phyloP scores from a whole-genome alignment of 192 early-diverging fungal genomes.

The Cladochytrium replicatum region DNA sequence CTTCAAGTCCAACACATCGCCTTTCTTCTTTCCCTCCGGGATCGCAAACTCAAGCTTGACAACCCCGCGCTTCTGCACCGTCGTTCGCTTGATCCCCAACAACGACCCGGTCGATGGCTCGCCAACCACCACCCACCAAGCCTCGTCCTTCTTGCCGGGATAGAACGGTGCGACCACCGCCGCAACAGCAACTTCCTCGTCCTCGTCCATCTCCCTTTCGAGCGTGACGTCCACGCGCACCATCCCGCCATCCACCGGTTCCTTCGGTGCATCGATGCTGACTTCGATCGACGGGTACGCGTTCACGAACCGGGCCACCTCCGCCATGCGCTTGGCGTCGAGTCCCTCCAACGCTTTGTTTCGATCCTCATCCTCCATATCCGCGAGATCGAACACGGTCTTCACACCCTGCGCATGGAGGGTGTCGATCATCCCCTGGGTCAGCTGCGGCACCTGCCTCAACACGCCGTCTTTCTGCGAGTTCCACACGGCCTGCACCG shows the following conservation, averaged over 20 bases:
- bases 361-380: constrained; percentile 83
- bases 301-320: constrained; percentile 82
- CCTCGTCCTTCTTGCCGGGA: constrained; percentile 80
- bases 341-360: constrained; percentile 48
- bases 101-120: constrained; percentile 67
- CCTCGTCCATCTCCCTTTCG: constrained; percentile 78
- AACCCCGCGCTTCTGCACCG: constrained; percentile 45
- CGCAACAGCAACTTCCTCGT: constrained; percentile 55
- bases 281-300: constrained; percentile 90
- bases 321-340: constrained; percentile 51
- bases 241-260: constrained; percentile 50
- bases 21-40: constrained; percentile 48
- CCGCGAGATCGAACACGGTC: constrained; percentile 86
- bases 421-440: constrained; percentile 54
- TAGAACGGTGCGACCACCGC: constrained; percentile 89
- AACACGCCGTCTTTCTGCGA: constrained; percentile 80
- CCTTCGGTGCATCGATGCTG: constrained; percentile 50
- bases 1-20: constrained; percentile 38
- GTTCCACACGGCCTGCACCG: constrained; percentile 95
- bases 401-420: constrained; percentile 64
- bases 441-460: constrained; percentile 86
- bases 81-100: constrained; percentile 80
- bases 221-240: constrained; percentile 61
- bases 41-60: constrained; percentile 80
- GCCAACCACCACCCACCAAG: constrained; percentile 96